Conservation (phyloP, 1,284 basidiomycete genomes). For the Trametes pubescens region DNA sequence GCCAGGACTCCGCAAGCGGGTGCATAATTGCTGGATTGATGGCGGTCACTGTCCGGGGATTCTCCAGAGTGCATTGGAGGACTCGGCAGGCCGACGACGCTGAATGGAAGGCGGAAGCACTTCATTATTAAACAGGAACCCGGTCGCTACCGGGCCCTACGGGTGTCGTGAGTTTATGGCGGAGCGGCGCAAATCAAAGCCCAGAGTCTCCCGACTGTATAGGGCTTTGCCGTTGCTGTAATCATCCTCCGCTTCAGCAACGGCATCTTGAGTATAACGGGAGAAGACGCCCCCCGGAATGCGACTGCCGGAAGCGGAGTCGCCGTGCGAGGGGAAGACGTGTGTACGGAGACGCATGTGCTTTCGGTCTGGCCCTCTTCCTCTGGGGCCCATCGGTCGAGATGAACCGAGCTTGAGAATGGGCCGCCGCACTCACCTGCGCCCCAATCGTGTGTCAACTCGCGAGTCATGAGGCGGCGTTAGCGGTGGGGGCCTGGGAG, state of each 20-base stretch:
- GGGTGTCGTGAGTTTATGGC: neutral
- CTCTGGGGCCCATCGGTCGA: neutral
- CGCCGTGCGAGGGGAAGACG: neutral
- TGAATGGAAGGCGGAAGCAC: slow-evolving; percentile 5
- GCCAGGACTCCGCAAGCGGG: neutral
- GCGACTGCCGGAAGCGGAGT: slow-evolving; percentile 2
- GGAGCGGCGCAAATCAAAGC: slow-evolving; percentile 10
- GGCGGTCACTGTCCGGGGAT: neutral
- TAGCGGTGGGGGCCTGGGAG: slow-evolving; percentile 21
- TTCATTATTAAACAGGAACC: slow-evolving; percentile 11
- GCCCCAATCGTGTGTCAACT: slow-evolving; percentile 14
- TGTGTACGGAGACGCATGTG: neutral
- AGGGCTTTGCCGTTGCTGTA: neutral
- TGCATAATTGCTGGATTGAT: slow-evolving; percentile 4
- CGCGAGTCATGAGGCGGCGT: slow-evolving; percentile 21
- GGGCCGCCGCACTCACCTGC: neutral
- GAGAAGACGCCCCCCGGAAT: slow-evolving; percentile 4
- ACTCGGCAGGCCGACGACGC: neutral
- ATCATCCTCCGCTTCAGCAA: neutral
- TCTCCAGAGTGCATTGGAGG: neutral
- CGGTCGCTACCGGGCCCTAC: slow-evolving; percentile 4
- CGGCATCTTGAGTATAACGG: slow-evolving; percentile 5
- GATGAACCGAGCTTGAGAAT: slow-evolving; percentile 5
- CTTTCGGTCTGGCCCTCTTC: neutral
- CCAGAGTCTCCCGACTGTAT: neutral